Base-by-base conservation (phyloP, 768 basidiomycete species). In the Neoboletus magnificus region DNA sequence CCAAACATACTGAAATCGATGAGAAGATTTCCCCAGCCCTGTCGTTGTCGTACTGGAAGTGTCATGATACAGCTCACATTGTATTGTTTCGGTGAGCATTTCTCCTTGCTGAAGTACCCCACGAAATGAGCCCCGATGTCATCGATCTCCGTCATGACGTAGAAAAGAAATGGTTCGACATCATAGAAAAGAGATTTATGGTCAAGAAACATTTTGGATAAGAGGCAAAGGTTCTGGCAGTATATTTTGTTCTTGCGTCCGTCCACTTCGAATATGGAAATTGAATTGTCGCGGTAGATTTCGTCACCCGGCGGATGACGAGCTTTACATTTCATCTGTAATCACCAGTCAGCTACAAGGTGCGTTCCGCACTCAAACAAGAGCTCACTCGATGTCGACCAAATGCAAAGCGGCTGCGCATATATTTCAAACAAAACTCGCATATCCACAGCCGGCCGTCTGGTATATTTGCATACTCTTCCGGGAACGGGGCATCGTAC, bases 61-160 rank as follows among this genome's bases (percentile, higher is more conserved):
- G 97, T 98, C 95, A 99, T 98, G 68, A 99, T 99, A 77, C 97
- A 99, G 72, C 93, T 96, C 62, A 99, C 86, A 75, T 99, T 99
- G 72, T 93, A 94, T 66, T 93, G 91, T 74, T 93, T 94, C 52
- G 89, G 87, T 69, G 93, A 95, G 50, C 92, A 80, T 76, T 99
- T 99, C 80, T 99, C 97, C 73, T 99, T 99, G 75, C 89, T 92
- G 70, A 99, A 99, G 71, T 99, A 99, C 9, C 97, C 97, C 50
- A 99, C 89, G 66, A 99, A 99, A 50, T 90, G 86, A 29, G 93
- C 89, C 7, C 96, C 97, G 47, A 82, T 74, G 36, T 93, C 92
- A 74, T 97, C 92, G 54, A 82, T 79, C 68, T 97, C 91, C 4
- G 96, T 89, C 77, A 97, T 91, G 60, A 99, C 95, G 71, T 99